Conservation (phyloP, 2,329 filamentous ascomycete genomes). For the Beauveria sp. region DNA sequence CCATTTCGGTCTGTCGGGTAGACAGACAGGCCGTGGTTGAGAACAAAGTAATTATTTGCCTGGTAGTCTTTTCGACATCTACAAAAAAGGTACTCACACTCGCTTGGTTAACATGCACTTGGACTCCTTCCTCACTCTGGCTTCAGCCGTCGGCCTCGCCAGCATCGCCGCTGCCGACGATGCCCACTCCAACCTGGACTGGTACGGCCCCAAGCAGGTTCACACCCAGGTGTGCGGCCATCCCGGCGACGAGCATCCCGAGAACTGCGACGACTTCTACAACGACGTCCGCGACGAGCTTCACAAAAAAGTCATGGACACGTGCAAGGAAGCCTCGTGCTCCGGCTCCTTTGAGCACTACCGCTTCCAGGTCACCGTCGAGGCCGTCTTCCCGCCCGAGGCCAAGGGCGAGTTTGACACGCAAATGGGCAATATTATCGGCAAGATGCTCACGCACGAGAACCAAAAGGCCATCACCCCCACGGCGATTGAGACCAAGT, state of each 20-base stretch:
- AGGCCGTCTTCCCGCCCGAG: constrained; percentile 12
- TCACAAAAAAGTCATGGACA: constrained; percentile 11
- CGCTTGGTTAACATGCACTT: not conserved
- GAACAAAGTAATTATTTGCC: not conserved
- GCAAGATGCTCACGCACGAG: constrained; percentile 11
- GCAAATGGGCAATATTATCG: constrained; percentile 11
- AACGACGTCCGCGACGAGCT: constrained; percentile 10
- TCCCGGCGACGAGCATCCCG: constrained; percentile 8
- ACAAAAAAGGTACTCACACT: not conserved
- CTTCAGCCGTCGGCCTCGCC: constrained; percentile 2
- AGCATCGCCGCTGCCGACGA: not conserved
- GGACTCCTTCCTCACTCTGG: not conserved
- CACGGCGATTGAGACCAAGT: constrained; percentile 11
- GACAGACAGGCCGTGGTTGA: not conserved
- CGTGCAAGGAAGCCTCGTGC: constrained; percentile 11
- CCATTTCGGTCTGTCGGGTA: not conserved
- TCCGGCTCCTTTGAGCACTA: constrained; percentile 12
- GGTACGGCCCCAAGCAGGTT: constrained; percentile 10
- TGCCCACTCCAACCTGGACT: constrained; percentile 13
- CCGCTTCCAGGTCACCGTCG: constrained; percentile 7
- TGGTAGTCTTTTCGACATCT: too few species aligned
- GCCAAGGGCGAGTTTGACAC: constrained; percentile 12
- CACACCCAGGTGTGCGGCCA: constrained; percentile 12
- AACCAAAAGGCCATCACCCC: constrained; percentile 10
- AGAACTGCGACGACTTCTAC: constrained; percentile 13